phyloP scores from a whole-genome alignment of 768 basidiomycete genomes.

The Megacollybia marginata region DNA sequence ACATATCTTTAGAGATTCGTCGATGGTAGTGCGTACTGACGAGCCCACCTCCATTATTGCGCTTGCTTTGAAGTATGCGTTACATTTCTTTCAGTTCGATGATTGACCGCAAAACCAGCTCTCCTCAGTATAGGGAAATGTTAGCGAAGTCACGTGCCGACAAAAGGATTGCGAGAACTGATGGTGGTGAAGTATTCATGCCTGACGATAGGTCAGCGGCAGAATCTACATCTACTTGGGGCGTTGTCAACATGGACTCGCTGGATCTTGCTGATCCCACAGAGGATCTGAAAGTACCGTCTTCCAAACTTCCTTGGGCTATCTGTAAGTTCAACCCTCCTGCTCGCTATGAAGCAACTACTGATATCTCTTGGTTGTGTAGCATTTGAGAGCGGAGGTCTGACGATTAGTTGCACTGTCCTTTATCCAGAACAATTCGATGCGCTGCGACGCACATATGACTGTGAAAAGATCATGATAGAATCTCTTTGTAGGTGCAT shows the following conservation, averaged over 20 bases:
- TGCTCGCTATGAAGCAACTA: background rate
- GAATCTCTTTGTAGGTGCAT: constrained; percentile 91
- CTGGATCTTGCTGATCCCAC: constrained; percentile 61
- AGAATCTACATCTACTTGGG: constrained; percentile 88
- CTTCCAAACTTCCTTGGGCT: constrained; percentile 76
- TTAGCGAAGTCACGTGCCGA: constrained; percentile 70
- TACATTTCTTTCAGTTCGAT: background rate
- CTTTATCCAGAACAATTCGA: constrained; percentile 98
- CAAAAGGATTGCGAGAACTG: constrained; percentile 59
- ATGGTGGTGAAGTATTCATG: constrained; percentile 84
- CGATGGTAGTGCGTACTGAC: constrained; percentile 91
- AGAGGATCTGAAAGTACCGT: constrained; percentile 68
- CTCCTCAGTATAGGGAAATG: constrained; percentile 78
- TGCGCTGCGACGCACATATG: constrained; percentile 83
- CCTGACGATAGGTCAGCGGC: constrained; percentile 80
- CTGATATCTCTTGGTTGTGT: constrained; percentile 6
- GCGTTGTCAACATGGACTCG: constrained; percentile 79
- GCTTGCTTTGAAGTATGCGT: constrained; percentile 74
- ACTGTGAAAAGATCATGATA: constrained; percentile 90
- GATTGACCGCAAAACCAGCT: constrained; percentile 34
- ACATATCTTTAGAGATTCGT: constrained; percentile 90
- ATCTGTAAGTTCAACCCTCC: constrained; percentile 46
- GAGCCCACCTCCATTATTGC: constrained; percentile 98
- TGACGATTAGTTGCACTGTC: constrained; percentile 89
- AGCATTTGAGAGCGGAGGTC: constrained; percentile 88